These are phyloP conservation scores for Solanum ossicruentum DNA, from an alignment of 257 asterid genomes.

Conservation along the genomic window DNA sequence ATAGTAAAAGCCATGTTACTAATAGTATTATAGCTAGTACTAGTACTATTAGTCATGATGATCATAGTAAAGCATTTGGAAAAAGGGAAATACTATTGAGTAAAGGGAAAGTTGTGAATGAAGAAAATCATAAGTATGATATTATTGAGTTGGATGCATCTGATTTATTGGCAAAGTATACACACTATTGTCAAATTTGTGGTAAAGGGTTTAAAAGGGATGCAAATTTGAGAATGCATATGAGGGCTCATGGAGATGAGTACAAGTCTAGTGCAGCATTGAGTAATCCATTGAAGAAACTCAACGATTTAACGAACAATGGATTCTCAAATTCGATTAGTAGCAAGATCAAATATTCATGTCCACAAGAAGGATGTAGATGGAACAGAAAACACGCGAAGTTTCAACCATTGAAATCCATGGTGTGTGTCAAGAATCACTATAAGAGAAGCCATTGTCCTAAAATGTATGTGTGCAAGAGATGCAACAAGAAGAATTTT, in stretches of 20 bases:
- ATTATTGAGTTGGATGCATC: constrained; percentile 56
- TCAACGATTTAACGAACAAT: constrained; percentile 3
- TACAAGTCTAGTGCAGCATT: constrained; percentile 92
- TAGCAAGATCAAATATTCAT: constrained; percentile 52
- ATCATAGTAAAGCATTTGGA: background rate
- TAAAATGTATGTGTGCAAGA: constrained; percentile 79
- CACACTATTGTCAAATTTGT: constrained; percentile 87
- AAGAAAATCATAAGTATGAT: constrained; percentile 15
- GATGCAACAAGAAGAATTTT: constrained; percentile 73
- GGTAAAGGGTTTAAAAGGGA: constrained; percentile 93
- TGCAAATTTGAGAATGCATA: constrained; percentile 91
- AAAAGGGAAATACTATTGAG: background rate
- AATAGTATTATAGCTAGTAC: background rate
- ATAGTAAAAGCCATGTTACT: background rate
- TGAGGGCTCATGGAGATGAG: constrained; percentile 97
- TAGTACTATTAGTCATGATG: background rate
- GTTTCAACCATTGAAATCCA: constrained; percentile 83
- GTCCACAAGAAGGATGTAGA: constrained; percentile 80
- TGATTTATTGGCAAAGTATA: constrained; percentile 69
- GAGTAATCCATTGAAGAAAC: constrained; percentile 73
- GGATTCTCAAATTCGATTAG: constrained; percentile 18
- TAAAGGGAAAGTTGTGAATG: constrained; percentile 1
- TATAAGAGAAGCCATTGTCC: constrained; percentile 95
- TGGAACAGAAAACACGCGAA: constrained; percentile 76
- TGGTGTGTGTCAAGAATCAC: constrained; percentile 82